Evolutionary conservation across 768 basidiomycete species (phyloP), one percentile per base, ranked within the genome.

Genomic region (Boletales sp.): DNA sequence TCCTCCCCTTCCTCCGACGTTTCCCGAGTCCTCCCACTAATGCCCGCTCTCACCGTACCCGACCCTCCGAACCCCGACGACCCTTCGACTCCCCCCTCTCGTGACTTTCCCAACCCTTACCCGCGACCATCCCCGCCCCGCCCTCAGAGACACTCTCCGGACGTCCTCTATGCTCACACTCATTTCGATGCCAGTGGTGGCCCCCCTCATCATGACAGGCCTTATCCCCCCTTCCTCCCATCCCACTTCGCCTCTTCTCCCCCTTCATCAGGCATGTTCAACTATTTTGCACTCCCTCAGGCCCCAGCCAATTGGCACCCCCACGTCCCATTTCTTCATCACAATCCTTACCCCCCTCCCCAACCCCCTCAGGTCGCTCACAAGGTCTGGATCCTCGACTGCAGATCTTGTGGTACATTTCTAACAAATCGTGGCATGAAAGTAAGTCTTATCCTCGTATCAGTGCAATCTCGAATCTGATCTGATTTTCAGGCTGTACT

Each of bases 381-480:
- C 67, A 86, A 85, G 66, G 88, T 92, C 46, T 91, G 87, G 82
- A 81, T 87, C 31, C 70, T 93, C 46, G 84, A 87, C 64, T 93
- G 90, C 69, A 81, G 76, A 56, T 74, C 80, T 8, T 92, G 90
- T 64, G 74, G 74, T 30, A 79, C 76, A 17, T 91, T 91, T 62
- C 68, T 92, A 42, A 87, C 89, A 14, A 90, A 92, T 65, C 79
- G 90, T 25, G 90, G 84, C 49, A 92, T 92, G 90, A 87, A 87
- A 78, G 87, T 82, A 58, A 66, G 76, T 52, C 40, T 35, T 39
- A 32, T 28, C 35, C 32, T 21, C 41, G 10, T 30, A 15, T 36
- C 41, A 11, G 18, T 3, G 0, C 13, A 34, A 11, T 37, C 31
- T 11, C 13, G n/a, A 30, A 18, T 10, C 55, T 56, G 18, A 65